These are phyloP conservation scores for Isoetes taiwanensis DNA, from an alignment of 75 land plant species.

Conservation along the genomic window DNA sequence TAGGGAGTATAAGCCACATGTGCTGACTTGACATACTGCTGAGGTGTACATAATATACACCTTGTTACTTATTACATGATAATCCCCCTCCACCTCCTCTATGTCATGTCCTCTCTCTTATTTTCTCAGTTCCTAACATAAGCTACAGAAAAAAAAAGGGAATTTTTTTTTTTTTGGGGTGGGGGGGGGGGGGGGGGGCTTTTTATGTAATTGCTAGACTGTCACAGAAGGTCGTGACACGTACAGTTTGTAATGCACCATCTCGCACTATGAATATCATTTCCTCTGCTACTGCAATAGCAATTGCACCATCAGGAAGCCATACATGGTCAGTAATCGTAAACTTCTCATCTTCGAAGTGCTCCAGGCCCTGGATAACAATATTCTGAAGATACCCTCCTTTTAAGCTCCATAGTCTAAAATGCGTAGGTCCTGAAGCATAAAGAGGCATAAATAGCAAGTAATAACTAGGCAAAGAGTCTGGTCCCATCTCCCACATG, in stretches of 20 bases:
- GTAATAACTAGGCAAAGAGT: no score
- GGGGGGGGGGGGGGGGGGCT: no score
- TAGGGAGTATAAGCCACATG: no score
- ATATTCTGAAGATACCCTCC: slow-evolving; percentile 2
- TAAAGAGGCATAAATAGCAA: neutral
- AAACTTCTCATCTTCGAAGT: neutral
- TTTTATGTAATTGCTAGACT: neutral
- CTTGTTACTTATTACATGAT: no score
- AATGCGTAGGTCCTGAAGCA: slow-evolving; percentile 8
- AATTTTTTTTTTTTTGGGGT: no score
- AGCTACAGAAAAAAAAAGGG: no score
- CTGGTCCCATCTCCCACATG: no score
- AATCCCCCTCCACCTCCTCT: no score
- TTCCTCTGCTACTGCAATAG: slow-evolving; percentile 7
- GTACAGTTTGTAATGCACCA: slow-evolving; percentile 9
- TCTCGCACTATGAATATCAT: slow-evolving; percentile 16
- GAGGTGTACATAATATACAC: no score
- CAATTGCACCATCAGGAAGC: slow-evolving; percentile 14
- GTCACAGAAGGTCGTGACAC: slow-evolving; percentile 2
- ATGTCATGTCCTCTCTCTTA: no score
- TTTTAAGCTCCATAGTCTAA: slow-evolving; percentile 13
- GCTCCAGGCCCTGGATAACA: slow-evolving; percentile 4
- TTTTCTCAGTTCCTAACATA: no score
- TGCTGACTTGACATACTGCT: no score
- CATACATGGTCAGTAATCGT: slow-evolving; percentile 16